Percentiles rank a stretch among this genome's conserved stretches.
Conservation (phyloP, 1,284 basidiomycete species). For the Irpex rosettiformis region DNA sequence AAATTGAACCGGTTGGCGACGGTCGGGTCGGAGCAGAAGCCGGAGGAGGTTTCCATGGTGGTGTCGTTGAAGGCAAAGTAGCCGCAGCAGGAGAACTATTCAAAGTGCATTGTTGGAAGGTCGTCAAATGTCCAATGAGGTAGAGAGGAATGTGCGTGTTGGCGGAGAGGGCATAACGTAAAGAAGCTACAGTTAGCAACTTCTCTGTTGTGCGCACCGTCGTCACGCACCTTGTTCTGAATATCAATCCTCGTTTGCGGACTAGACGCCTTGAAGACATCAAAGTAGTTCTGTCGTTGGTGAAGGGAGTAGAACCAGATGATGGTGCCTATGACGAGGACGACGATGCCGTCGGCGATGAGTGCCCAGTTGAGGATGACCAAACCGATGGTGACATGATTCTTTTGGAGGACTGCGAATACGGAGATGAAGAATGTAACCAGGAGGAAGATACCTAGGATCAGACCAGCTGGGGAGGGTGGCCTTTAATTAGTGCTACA, state of each 20-base stretch:
- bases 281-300: slow-evolving; percentile 64
- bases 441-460: slow-evolving; percentile 68
- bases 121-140: too few relatives aligned
- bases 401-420: slow-evolving; percentile 64
- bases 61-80: slow-evolving; percentile 69
- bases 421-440: slow-evolving; percentile 68
- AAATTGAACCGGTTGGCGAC: slow-evolving; percentile 46
- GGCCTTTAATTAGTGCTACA: not conserved
- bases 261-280: slow-evolving; percentile 47
- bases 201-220: too few relatives aligned
- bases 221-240: slow-evolving; percentile 69
- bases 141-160: not conserved
- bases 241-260: slow-evolving; percentile 49
- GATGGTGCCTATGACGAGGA: slow-evolving; percentile 61
- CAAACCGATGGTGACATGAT: slow-evolving; percentile 63
- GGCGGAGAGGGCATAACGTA: not conserved
- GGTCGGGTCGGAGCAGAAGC: slow-evolving; percentile 55
- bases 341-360: slow-evolving; percentile 53
- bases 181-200: not conserved
- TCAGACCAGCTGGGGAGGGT: slow-evolving; percentile 54
- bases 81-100: slow-evolving; percentile 78
- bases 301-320: slow-evolving; percentile 79
- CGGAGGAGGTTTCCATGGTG: slow-evolving; percentile 49
- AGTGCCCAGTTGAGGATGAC: slow-evolving; percentile 73
- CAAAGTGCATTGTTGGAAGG: too few relatives aligned